Conservation (phyloP, 2,329 filamentous ascomycete species). For the Colletotrichum orchidophilum region DNA sequence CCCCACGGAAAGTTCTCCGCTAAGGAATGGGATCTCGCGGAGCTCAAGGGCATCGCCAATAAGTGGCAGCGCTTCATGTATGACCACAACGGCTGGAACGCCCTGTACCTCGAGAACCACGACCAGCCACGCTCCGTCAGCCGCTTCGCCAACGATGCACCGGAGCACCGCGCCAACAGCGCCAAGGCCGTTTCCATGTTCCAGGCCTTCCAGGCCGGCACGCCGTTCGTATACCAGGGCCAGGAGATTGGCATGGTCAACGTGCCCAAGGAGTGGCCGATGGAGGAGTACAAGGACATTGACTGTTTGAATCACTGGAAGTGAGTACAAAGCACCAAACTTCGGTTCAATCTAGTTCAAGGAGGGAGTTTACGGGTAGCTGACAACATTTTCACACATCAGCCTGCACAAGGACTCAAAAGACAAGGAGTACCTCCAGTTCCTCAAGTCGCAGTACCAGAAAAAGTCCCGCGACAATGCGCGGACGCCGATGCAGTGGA, state of each 20-base stretch:
- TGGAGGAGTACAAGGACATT: conserved; percentile 76
- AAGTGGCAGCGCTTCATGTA: conserved; percentile 71
- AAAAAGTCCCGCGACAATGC: conserved; percentile 74
- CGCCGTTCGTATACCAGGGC: conserved; percentile 75
- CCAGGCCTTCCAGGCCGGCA: conserved; percentile 67
- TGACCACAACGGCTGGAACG: conserved; percentile 70
- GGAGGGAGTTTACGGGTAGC: not conserved
- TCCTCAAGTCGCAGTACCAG: conserved; percentile 57
- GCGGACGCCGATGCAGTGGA: conserved; percentile 78
- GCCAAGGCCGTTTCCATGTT: conserved; percentile 70
- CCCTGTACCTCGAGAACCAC: conserved; percentile 73
- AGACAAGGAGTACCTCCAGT: conserved; percentile 48
- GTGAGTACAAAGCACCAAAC: no score
- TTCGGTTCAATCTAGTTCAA: no score
- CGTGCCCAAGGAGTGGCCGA: conserved; percentile 66
- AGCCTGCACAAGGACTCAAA: conserved; percentile 50
- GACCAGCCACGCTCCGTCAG: conserved; percentile 70
- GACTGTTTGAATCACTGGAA: conserved; percentile 64
- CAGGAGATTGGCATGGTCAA: conserved; percentile 76
- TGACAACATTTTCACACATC: not conserved
- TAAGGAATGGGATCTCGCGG: conserved; percentile 55
- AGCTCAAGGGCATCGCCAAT: conserved; percentile 61
- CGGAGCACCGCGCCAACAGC: conserved; percentile 57
- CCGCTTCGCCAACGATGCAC: conserved; percentile 61
- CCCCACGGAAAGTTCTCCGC: conserved; percentile 53